Evolutionary conservation across 2,329 filamentous ascomycete genomes (phyloP), one percentile per base, ranked within the genome.

Genomic region (Alternaria brassicicola): DNA sequence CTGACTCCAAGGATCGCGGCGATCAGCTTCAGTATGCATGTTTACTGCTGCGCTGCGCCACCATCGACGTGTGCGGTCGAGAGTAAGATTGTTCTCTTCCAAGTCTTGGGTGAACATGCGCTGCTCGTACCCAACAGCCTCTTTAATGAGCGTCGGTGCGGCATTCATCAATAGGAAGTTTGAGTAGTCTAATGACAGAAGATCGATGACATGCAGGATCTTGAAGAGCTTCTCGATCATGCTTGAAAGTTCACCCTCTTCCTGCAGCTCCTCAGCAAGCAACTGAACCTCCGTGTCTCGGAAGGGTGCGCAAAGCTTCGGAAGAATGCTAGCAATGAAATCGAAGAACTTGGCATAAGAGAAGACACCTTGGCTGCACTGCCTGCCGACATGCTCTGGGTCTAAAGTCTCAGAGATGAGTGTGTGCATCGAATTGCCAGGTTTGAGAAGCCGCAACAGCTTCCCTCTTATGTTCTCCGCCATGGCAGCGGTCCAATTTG

Each of bases 341-440:
- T 83, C 80, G 72, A 94, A 94, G 77, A 94, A 93, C 57, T 87
- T 89, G 64, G 90, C 88, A 64, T 93, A 93, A 0, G 91, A 93
- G 73, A 94, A 94, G 48, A 86, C 86, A 13, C 91, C 90, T 53
- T 87, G 83, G 9, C 81, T 80, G 68, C 91, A 91, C 64, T 93
- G 89, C 38, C 84, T 85, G 60, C 84, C 82, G 26, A 92, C 88
- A 61, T 90, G 82, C 36, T 92, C 88, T 1, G 88, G 86, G 65
- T 94, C 91, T 23, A 95, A 80, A 1, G 90, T 86, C 70, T 93
- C 91, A 2, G 86, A 86, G 57, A 94, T 92, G 42, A 92, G 83
- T 3, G 83, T 88, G 71, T 93, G 84, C 85, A 93, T 90, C 17
- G 88, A 86, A 71, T 89, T 91, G 8, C 88, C 88, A 2, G 86